phyloP scores from a whole-genome alignment of 163 green algal species.

The Volvox carteri region DNA sequence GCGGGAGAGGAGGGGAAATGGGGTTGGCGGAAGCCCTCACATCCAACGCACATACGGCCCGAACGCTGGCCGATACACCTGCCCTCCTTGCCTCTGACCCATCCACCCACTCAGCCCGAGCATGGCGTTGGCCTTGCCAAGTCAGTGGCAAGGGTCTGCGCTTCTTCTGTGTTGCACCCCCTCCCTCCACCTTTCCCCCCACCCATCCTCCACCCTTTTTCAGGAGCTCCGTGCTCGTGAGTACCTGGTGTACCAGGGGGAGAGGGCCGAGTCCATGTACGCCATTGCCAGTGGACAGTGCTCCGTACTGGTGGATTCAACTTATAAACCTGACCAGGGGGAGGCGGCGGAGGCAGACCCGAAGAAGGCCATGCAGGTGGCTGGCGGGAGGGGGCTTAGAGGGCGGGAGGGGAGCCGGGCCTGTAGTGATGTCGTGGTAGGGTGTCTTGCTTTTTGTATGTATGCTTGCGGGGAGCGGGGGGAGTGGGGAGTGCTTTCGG shows the following conservation, averaged over 20 bases:
- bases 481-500: no score
- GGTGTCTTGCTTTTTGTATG: no score
- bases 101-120: no score
- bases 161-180: no score
- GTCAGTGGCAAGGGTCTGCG: no score
- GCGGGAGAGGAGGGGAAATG: neutral
- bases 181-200: neutral
- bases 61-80: neutral
- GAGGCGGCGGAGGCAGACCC: constrained; percentile 45
- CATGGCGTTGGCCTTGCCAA: no score
- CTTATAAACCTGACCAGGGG: neutral
- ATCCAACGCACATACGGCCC: neutral
- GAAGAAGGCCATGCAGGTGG: constrained; percentile 58
- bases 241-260: constrained; percentile 52
- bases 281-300: constrained; percentile 48
- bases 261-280: constrained; percentile 57
- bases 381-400: neutral
- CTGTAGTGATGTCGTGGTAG: no score
- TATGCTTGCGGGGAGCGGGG: no score
- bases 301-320: constrained; percentile 55
- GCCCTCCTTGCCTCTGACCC: neutral
- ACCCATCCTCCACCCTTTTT: neutral
- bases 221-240: constrained; percentile 47
- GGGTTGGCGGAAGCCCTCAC: no score
- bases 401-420: neutral